A percentile compares a stretch with the other conserved stretches of the same genome.
These are phyloP conservation scores for Microcos paniculata DNA, from an alignment of 345 rosid species.

Conservation along the genomic window DNA sequence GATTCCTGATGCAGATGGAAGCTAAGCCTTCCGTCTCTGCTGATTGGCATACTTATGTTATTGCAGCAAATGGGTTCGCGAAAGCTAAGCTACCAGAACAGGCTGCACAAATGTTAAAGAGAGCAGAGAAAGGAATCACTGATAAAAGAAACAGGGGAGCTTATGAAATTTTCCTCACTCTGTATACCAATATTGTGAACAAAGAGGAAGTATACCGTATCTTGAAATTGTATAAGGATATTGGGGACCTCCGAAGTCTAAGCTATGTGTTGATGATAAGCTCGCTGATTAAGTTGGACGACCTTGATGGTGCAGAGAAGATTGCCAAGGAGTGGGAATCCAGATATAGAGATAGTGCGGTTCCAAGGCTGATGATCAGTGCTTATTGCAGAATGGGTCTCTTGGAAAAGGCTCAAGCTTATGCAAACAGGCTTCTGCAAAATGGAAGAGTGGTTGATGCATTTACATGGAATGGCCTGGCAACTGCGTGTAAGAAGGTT, in stretches of 20 bases:
- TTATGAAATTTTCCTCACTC: too few species aligned
- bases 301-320: slow-evolving; percentile 49
- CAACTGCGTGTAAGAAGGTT: slow-evolving; percentile 29
- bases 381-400: slow-evolving; percentile 50
- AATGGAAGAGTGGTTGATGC: slow-evolving; percentile 31
- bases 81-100: too few species aligned
- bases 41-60: too few species aligned
- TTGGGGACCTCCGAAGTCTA: slow-evolving; percentile 22
- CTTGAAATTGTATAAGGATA: background rate
- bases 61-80: too few species aligned
- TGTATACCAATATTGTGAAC: too few species aligned
- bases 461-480: slow-evolving; percentile 39
- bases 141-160: too few species aligned
- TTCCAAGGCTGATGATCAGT: slow-evolving; percentile 42
- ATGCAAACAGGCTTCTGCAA: slow-evolving; percentile 28
- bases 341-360: slow-evolving; percentile 28
- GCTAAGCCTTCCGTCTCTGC: too few species aligned
- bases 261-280: slow-evolving; percentile 46
- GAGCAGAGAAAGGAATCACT: too few species aligned
- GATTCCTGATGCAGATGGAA: too few species aligned
- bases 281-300: slow-evolving; percentile 50
- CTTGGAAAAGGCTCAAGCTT: slow-evolving; percentile 49
- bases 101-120: too few species aligned
- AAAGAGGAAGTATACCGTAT: too few species aligned
- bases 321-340: slow-evolving; percentile 55